Evolutionary conservation across 108 stramenopile genomes (phyloP).

Genomic region (Cyclotella cryptica): DNA sequence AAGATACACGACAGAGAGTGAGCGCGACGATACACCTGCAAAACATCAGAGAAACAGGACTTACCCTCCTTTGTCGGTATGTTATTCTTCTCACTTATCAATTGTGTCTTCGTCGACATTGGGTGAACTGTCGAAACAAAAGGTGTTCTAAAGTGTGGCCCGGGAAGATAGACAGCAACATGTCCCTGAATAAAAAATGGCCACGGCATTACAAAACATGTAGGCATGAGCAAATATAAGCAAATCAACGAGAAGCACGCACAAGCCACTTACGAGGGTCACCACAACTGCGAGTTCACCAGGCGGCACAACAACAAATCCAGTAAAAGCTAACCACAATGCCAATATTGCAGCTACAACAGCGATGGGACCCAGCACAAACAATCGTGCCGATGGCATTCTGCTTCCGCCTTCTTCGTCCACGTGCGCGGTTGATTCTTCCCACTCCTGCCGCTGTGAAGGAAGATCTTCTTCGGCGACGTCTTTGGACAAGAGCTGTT

Average conservation of each 20-base stretch:
- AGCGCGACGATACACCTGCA: too few relatives aligned
- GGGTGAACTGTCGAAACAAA: slow-evolving; percentile 39
- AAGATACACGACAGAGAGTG: too few relatives aligned
- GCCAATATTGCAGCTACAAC: neutral
- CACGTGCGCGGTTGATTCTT: neutral
- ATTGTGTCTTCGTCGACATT: slow-evolving; percentile 53
- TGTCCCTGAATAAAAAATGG: slow-evolving; percentile 20
- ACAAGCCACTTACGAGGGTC: slow-evolving; percentile 13
- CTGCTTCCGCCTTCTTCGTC: slow-evolving; percentile 14
- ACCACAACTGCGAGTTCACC: slow-evolving; percentile 31
- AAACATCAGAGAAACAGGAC: neutral
- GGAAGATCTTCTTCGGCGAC: neutral
- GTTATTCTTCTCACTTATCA: slow-evolving; percentile 47
- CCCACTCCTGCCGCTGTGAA: neutral
- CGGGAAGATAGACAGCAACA: slow-evolving; percentile 37
- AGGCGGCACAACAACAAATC: slow-evolving; percentile 32
- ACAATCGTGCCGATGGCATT: neutral
- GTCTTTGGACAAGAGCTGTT: slow-evolving; percentile 17
- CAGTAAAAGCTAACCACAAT: slow-evolving; percentile 28
- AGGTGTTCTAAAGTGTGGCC: slow-evolving; percentile 47
- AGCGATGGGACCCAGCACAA: slow-evolving; percentile 1
- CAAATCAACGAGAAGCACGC: neutral
- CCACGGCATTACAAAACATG: neutral
- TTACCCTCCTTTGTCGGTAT: slow-evolving; percentile 55
- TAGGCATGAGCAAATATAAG: neutral